phyloP scores from a whole-genome alignment of 768 basidiomycete species.

The Postia placenta region DNA sequence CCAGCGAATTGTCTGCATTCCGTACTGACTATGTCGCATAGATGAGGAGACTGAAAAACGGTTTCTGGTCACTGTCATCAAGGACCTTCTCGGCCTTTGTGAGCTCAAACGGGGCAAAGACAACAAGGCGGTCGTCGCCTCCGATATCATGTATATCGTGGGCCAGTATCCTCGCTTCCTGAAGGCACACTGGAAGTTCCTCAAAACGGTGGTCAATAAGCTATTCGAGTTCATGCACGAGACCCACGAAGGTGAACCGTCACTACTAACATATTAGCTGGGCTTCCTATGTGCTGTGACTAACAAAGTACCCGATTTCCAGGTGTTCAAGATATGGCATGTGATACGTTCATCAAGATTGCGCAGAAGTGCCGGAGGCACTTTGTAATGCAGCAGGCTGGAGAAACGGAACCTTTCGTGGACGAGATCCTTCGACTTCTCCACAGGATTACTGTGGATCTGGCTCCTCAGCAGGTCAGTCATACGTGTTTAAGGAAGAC shows the following conservation, averaged over 20 bases:
- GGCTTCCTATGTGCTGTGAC: constrained; percentile 1
- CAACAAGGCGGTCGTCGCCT: constrained; percentile 98
- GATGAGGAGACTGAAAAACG: constrained; percentile 99
- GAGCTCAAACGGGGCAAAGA: constrained; percentile 99
- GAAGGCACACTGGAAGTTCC: constrained; percentile 99
- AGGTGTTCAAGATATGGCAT: constrained; percentile 99
- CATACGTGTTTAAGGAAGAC: constrained; percentile 4
- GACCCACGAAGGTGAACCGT: constrained; percentile 81
- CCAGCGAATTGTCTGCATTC: neutral
- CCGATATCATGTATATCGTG: constrained; percentile 97
- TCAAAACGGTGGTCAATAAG: constrained; percentile 99
- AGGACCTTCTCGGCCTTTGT: constrained; percentile 93
- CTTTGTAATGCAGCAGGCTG: constrained; percentile 98
- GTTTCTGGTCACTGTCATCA: constrained; percentile 98
- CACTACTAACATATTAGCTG: no score
- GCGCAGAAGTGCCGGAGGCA: constrained; percentile 97
- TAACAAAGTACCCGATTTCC: no score
- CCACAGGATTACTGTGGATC: constrained; percentile 90
- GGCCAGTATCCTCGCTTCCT: constrained; percentile 99
- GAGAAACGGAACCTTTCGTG: constrained; percentile 95
- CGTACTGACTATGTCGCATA: constrained; percentile 24
- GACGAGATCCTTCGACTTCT: constrained; percentile 92
- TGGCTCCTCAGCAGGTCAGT: constrained; percentile 77
- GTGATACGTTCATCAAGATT: constrained; percentile 99
- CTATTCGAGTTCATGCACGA: constrained; percentile 99